phyloP scores from a whole-genome alignment of 352 stramenopile genomes.

The Phytophthora citricola region DNA sequence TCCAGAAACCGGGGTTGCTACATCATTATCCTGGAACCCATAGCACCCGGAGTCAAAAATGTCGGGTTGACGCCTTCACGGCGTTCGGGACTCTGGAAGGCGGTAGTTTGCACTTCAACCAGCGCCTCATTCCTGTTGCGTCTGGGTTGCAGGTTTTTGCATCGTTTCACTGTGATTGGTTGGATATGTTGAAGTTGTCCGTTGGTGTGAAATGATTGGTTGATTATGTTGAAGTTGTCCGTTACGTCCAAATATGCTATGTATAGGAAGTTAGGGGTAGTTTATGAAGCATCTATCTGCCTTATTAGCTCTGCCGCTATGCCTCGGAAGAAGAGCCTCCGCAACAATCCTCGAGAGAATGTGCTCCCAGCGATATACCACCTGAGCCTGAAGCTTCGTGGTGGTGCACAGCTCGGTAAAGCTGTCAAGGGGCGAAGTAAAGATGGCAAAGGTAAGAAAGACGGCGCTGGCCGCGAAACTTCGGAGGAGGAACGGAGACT shows the following conservation, averaged over 20 bases:
- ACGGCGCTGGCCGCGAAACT: slow-evolving; percentile 46
- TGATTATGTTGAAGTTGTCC: slow-evolving; percentile 30
- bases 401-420: slow-evolving; percentile 78
- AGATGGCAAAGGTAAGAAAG: slow-evolving; percentile 66
- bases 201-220: slow-evolving; percentile 6
- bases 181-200: no score
- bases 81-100: no score
- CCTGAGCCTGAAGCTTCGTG: slow-evolving; percentile 56
- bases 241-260: slow-evolving; percentile 13
- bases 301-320: slow-evolving; percentile 1
- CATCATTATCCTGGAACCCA: no score
- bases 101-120: no score
- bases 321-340: slow-evolving; percentile 33
- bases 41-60: no score
- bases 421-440: slow-evolving; percentile 84
- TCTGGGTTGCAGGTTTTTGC: no score
- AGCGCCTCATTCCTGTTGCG: no score
- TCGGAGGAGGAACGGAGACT: slow-evolving; percentile 77
- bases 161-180: no score
- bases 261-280: not conserved
- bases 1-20: no score
- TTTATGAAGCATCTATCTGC: not conserved
- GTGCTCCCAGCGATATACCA: slow-evolving; percentile 25
- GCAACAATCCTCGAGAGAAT: slow-evolving; percentile 24
- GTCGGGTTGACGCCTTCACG: no score